Base-by-base conservation (phyloP, 148 eudicot genomes). In the Talinum fruticosum region DNA sequence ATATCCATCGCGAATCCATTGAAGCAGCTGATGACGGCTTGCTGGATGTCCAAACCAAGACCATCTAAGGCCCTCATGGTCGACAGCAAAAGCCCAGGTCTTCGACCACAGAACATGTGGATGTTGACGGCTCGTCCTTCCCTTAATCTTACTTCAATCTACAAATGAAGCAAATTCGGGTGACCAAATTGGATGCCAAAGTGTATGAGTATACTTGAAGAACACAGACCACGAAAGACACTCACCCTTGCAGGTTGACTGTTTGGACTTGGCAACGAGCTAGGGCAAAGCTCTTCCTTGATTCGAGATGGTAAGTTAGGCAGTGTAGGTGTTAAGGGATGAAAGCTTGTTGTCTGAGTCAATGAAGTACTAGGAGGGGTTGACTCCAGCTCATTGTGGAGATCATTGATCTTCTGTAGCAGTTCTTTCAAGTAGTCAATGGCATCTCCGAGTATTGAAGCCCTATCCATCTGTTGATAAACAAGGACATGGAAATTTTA, bases 11-110 rank as follows among this genome's bases (percentile, higher is more conserved):
- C 90, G 70, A 95, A 95, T 8, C 99, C 99, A 82, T 95, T 92
- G 90, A 92, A 89, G 83, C 96, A 95, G 84, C 97, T 95, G 76
- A 95, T 88, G 64, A 91, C 94, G 14, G 99, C 99, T 86, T 95
- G 99, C 78, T 95, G 96, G 70, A 95, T 84, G 77, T 95, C 97
- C 57, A 95, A 78, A 41, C 96, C 97, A 47, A 93, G 89, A 23
- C 79, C 82, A 78, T 93, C 99, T 74, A 95, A 84, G 49, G 96
- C 90, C 86, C 83, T 88, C 91, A 91, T 87, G 4, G 92, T 85
- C 24, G 96, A 91, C 30, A 89, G 91, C 84, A 95, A 76, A 47
- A 95, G 87, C 23, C 97, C 99, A 41, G 99, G 97, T 81, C 82
- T 86, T 24, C 92, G 87, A 45, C 89, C 84, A 75, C 99, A 95